A percentile compares a stretch with the other conserved stretches of the same genome.
phyloP scores from a whole-genome alignment of 805 yeast genomes.

The Wickerhamiella hasegawae region DNA sequence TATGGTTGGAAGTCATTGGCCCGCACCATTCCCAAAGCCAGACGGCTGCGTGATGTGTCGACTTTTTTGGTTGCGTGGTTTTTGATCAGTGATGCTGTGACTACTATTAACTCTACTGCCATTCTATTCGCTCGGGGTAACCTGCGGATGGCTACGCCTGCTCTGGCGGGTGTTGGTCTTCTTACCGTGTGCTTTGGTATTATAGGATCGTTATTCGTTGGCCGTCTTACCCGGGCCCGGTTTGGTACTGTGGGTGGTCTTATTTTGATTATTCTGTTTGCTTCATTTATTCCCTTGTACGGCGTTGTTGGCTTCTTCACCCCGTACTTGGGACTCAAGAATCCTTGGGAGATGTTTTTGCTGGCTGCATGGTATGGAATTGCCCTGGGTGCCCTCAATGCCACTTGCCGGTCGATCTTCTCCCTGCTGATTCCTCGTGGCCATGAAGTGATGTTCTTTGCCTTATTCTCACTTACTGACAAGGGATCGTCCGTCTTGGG shows the following conservation, averaged over 20 bases:
- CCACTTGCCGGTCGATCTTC: conserved; percentile 52
- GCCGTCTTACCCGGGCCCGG: conserved; percentile 28
- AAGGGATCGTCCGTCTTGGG: conserved; percentile 67
- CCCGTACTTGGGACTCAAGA: conserved; percentile 38
- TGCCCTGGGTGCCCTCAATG: conserved; percentile 56
- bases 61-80: conserved; percentile 62
- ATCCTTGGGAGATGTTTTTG: conserved; percentile 50
- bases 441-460: conserved; percentile 59
- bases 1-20: conserved; percentile 50
- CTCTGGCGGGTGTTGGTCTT: conserved; percentile 48
- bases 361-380: conserved; percentile 64
- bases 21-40: conserved; percentile 42
- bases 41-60: conserved; percentile 45
- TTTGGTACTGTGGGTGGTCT: conserved; percentile 35
- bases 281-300: conserved; percentile 52
- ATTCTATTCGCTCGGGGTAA: conserved; percentile 60
- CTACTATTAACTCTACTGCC: conserved; percentile 69
- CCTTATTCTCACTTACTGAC: conserved; percentile 62
- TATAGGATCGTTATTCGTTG: conserved; percentile 44
- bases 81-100: conserved; percentile 54
- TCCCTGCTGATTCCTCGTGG: conserved; percentile 59
- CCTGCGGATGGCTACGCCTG: conserved; percentile 49
- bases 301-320: conserved; percentile 53
- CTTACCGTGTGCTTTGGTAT: conserved; percentile 54
- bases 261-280: conserved; percentile 36